phyloP scores from a whole-genome alignment of 1,284 basidiomycete genomes.

The Tylopilus sp. region DNA sequence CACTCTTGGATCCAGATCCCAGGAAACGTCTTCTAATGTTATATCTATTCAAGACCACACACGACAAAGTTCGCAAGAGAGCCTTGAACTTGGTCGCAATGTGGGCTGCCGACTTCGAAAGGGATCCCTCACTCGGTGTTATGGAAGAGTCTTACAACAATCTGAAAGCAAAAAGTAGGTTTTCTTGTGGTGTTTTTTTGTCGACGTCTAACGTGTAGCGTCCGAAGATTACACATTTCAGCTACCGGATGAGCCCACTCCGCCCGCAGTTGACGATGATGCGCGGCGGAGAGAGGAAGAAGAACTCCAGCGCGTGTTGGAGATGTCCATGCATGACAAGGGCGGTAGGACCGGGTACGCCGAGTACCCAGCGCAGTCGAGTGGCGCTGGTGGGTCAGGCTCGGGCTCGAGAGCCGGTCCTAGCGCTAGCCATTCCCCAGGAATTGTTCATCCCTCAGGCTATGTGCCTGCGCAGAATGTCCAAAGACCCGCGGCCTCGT shows the following conservation, averaged over 20 bases:
- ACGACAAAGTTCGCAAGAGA: slow-evolving; percentile 88
- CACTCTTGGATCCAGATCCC: slow-evolving; percentile 3
- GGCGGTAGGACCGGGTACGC: slow-evolving; percentile 77
- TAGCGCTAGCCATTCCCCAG: slow-evolving; percentile 15
- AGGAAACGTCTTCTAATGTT: slow-evolving; percentile 11
- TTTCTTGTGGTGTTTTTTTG: slow-evolving; percentile 2
- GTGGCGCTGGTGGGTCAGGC: slow-evolving; percentile 53
- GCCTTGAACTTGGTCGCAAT: slow-evolving; percentile 80
- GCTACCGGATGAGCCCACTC: slow-evolving; percentile 70
- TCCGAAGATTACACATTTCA: slow-evolving; percentile 78
- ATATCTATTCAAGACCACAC: slow-evolving; percentile 72
- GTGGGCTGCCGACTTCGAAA: slow-evolving; percentile 91
- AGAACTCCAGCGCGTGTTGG: slow-evolving; percentile 90
- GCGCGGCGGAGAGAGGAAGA: slow-evolving; percentile 89
- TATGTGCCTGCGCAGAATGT: slow-evolving; percentile 58
- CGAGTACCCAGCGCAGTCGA: slow-evolving; percentile 51
- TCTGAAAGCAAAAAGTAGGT: slow-evolving; percentile 84
- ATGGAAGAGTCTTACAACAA: slow-evolving; percentile 93
- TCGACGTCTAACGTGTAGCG: slow-evolving; percentile 14
- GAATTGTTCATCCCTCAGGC: slow-evolving; percentile 53
- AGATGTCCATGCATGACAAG: slow-evolving; percentile 90
- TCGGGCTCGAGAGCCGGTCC: slow-evolving; percentile 21
- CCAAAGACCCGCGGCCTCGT: slow-evolving; percentile 32
- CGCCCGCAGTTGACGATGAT: slow-evolving; percentile 81
- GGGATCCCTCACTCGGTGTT: slow-evolving; percentile 85